phyloP scores from a whole-genome alignment of 345 rosid genomes.

The Camelina sativa region DNA sequence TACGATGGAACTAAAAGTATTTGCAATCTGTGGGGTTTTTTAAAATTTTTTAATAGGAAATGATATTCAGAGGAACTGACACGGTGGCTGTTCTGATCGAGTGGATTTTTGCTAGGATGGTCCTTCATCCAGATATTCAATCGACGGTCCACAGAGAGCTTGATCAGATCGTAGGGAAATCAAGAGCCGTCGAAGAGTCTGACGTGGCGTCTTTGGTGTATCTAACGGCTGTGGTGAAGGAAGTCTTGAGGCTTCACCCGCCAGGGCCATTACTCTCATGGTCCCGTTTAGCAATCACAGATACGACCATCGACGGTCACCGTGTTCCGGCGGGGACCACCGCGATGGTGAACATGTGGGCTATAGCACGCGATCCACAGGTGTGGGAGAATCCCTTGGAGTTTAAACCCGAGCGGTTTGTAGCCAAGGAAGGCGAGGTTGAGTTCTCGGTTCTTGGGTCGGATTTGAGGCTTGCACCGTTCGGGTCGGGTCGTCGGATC shows the following conservation, averaged over 20 bases:
- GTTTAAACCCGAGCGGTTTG: conserved; percentile 71
- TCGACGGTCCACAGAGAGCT: conserved; percentile 74
- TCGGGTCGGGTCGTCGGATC: conserved; percentile 81
- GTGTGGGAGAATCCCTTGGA: conserved; percentile 68
- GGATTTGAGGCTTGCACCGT: conserved; percentile 86
- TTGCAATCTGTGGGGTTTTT: neutral
- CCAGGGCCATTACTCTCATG: conserved; percentile 94
- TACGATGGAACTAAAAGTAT: neutral
- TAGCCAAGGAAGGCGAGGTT: conserved; percentile 45
- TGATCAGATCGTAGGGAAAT: conserved; percentile 64
- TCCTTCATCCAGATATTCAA: conserved; percentile 62
- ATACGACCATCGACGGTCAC: conserved; percentile 67
- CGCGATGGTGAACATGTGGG: conserved; percentile 98
- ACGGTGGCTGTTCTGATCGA: conserved; percentile 89
- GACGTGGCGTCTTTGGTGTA: conserved; percentile 55
- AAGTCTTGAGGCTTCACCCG: conserved; percentile 81
- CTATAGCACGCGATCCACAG: conserved; percentile 69
- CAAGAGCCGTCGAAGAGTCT: conserved; percentile 61
- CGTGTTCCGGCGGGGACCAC: conserved; percentile 83
- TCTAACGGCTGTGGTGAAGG: conserved; percentile 80
- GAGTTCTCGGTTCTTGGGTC: conserved; percentile 83
- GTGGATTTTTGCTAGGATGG: conserved; percentile 91
- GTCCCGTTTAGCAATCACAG: conserved; percentile 80
- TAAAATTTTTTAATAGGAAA: conserved; percentile 53
- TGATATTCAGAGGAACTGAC: conserved; percentile 90